Percentiles rank a stretch among this genome's conserved stretches.
Conservation (phyloP, 2,329 filamentous ascomycete species). For the Fusarium sp. region DNA sequence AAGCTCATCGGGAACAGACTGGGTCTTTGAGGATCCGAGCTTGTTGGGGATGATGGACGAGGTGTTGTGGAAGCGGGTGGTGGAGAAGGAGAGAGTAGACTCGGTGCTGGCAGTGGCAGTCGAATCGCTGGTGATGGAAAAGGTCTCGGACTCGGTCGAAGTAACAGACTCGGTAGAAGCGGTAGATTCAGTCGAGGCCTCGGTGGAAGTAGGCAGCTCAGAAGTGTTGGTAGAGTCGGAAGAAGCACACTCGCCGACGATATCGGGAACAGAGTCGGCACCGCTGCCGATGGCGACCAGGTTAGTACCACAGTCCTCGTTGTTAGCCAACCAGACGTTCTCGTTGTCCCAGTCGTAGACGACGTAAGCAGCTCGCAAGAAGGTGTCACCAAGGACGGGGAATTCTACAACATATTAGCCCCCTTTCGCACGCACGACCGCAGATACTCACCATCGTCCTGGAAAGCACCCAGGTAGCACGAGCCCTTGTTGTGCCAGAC, state of each 20-base stretch:
- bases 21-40: background rate
- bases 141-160: background rate
- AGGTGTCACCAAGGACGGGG: slow-evolving; percentile 55
- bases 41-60: slow-evolving; percentile 18
- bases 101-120: slow-evolving; percentile 6
- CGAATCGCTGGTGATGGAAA: slow-evolving; percentile 1
- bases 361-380: slow-evolving; percentile 55
- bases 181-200: slow-evolving; percentile 8
- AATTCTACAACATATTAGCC: slow-evolving; percentile 30
- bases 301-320: slow-evolving; percentile 51
- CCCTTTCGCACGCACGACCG: background rate
- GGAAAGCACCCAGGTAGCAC: slow-evolving; percentile 57
- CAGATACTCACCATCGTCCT: slow-evolving; percentile 42
- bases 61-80: slow-evolving; percentile 27
- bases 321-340: slow-evolving; percentile 50
- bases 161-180: slow-evolving; percentile 1
- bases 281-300: slow-evolving; percentile 51
- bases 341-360: slow-evolving; percentile 55
- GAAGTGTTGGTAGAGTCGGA: slow-evolving; percentile 31
- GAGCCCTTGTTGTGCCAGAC: slow-evolving; percentile 49
- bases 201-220: slow-evolving; percentile 25
- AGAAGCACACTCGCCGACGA: slow-evolving; percentile 44
- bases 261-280: slow-evolving; percentile 48
- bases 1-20: background rate
- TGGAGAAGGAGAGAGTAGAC: slow-evolving; percentile 27